Conservation (phyloP, 768 basidiomycete genomes). For the Guyanaporus albipodus region DNA sequence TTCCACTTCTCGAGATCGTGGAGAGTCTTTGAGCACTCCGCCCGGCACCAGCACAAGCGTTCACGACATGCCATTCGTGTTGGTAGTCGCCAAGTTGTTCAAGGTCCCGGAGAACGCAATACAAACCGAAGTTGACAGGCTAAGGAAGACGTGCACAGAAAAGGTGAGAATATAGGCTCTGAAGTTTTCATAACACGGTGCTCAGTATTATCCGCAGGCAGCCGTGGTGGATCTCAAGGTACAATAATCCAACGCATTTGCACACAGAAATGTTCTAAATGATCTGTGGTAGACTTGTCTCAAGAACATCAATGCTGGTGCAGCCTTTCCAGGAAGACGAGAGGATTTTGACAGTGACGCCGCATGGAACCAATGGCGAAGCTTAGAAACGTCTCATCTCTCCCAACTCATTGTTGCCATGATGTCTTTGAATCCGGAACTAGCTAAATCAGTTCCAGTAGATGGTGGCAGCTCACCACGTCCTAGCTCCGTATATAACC, state of each 20-base stretch:
- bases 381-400: conserved; percentile 75
- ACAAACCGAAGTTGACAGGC: conserved; percentile 68
- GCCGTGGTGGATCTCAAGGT: conserved; percentile 88
- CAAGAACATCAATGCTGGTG: conserved; percentile 85
- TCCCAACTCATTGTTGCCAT: conserved; percentile 87
- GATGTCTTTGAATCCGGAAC: conserved; percentile 80
- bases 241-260: conserved; percentile 3
- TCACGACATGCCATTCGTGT: conserved; percentile 76
- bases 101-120: conserved; percentile 65
- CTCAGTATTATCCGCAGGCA: conserved; percentile 46
- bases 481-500: conserved; percentile 56
- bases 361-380: conserved; percentile 82
- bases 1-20: conserved; percentile 53
- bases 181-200: neutral
- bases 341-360: conserved; percentile 83
- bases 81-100: conserved; percentile 67
- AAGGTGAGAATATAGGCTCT: conserved; percentile 43
- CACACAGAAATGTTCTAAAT: conserved; percentile 2
- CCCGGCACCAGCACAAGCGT: conserved; percentile 44
- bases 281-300: conserved; percentile 57
- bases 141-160: conserved; percentile 66
- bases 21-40: conserved; percentile 42
- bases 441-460: conserved; percentile 72
- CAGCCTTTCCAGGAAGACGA: conserved; percentile 77
- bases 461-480: conserved; percentile 40